Base-by-base conservation (phyloP, 306 rosid species). In the Quercus cerris region DNA sequence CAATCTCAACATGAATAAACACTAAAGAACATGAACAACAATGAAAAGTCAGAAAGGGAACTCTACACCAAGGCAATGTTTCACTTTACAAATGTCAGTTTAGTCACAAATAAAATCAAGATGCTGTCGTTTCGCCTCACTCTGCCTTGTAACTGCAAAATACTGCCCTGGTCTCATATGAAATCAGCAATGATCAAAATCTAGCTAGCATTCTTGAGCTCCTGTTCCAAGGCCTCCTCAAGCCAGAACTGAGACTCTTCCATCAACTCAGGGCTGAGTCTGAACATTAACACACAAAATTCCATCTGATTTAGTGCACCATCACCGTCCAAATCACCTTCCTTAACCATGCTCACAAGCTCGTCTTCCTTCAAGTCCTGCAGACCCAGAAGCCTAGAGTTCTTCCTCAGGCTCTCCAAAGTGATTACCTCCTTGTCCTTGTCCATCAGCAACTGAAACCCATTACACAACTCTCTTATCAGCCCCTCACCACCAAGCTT, bases 251-350 rank as follows among this genome's bases (percentile, higher is more conserved):
- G 87, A 2, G 96, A 93, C 0, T 87, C 89, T 4, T 89, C 80
- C 97, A 95, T 95, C 86, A 95, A 81, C 6, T 89, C 81, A 4
- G 98, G 98, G 75, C 97, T 93, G 75, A 95, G 71, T 81, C 99
- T 91, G 84, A 95, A 95, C 99, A 95, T 95, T 88, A 95, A 82
- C 62, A 95, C 99, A 28, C 99, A 95, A 56, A 93, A 95, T 70
- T 95, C 98, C 98, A 93, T 95, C 84, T 88, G 91, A 18, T 80
- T 79, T 28, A 95, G 85, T 0, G 89, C 90, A 0, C 99, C 98
- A 25, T 95, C 99, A 10, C 97, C 91, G 33, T 95, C 99, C 11
- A 87, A 59, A 61, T 93, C 99, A 4, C 98, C 99, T 79, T 90
- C 97, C 49, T 68, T 81, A 81, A 93, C 59, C 98, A 95, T 95